phyloP scores from a whole-genome alignment of 805 yeast genomes.

The Ogataea henricii region DNA sequence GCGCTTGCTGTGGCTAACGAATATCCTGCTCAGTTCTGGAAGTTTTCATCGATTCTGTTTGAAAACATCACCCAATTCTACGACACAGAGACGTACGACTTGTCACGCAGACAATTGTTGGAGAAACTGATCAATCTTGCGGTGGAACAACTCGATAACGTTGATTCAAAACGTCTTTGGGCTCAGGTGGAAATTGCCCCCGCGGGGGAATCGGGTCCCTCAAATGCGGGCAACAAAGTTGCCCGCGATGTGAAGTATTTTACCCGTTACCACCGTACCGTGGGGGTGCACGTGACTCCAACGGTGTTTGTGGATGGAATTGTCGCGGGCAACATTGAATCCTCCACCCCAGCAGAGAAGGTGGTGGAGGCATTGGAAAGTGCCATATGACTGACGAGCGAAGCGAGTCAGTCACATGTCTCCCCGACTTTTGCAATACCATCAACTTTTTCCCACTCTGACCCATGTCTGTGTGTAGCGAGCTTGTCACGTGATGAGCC shows the following conservation, averaged over 20 bases:
- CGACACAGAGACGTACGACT: constrained; percentile 59
- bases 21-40: constrained; percentile 57
- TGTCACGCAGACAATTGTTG: constrained; percentile 58
- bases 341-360: constrained; percentile 56
- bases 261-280: constrained; percentile 69
- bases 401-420: no score
- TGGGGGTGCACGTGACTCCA: constrained; percentile 85
- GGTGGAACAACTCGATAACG: constrained; percentile 37
- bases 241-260: constrained; percentile 71
- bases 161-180: constrained; percentile 32
- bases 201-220: constrained; percentile 33
- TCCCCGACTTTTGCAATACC: no score
- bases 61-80: constrained; percentile 54
- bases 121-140: constrained; percentile 53
- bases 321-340: constrained; percentile 55
- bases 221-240: constrained; percentile 60
- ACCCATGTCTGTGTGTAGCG: no score
- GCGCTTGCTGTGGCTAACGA: constrained; percentile 65
- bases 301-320: constrained; percentile 74
- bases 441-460: no score
- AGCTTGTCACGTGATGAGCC: no score
- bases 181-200: constrained; percentile 38
- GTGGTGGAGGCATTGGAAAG: constrained; percentile 43
- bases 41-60: constrained; percentile 57
- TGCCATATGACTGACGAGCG: constrained; percentile 14